Evolutionary conservation across 2,329 filamentous ascomycete genomes (phyloP).

Genomic region (Cordyceps militaris): DNA sequence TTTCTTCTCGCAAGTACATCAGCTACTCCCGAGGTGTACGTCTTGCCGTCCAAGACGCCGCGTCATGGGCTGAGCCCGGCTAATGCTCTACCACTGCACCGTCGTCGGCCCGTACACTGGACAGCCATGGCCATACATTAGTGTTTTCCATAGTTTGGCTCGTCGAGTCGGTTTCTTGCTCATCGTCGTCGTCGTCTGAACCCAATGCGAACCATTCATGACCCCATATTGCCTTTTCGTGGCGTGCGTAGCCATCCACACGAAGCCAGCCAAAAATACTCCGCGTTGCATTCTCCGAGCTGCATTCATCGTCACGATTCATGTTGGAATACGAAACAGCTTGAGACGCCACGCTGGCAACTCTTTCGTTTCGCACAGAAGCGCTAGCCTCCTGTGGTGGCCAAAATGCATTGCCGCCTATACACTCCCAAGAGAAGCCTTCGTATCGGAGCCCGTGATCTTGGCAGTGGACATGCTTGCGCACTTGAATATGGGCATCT

Average conservation of each 20-base stretch:
- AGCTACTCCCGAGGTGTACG: conserved; percentile 32
- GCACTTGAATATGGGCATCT: conserved; percentile 24
- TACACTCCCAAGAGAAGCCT: conserved; percentile 19
- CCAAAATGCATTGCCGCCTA: conserved; percentile 3
- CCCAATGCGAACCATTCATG: conserved; percentile 22
- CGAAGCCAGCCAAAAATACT: conserved; percentile 25
- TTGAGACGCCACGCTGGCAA: not conserved
- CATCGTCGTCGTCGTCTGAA: conserved; percentile 19
- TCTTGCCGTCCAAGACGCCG: conserved; percentile 29
- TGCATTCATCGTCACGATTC: conserved; percentile 15
- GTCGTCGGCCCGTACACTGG: too few relatives aligned
- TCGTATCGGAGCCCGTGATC: conserved; percentile 20
- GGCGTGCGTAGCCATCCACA: conserved; percentile 18
- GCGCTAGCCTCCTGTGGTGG: not conserved
- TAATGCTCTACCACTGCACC: conserved; percentile 39
- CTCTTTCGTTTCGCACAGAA: not conserved
- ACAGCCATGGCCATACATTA: too few relatives aligned
- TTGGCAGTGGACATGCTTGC: conserved; percentile 20
- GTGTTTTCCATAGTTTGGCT: too few relatives aligned
- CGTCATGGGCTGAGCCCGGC: conserved; percentile 33
- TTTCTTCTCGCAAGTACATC: too few relatives aligned
- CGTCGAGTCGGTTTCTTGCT: too few relatives aligned
- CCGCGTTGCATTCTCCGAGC: conserved; percentile 24
- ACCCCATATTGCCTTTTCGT: conserved; percentile 14
- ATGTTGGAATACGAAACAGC: conserved; percentile 6